Base-by-base conservation (phyloP, 2,329 filamentous ascomycete genomes). In the Emergomyces africanus region DNA sequence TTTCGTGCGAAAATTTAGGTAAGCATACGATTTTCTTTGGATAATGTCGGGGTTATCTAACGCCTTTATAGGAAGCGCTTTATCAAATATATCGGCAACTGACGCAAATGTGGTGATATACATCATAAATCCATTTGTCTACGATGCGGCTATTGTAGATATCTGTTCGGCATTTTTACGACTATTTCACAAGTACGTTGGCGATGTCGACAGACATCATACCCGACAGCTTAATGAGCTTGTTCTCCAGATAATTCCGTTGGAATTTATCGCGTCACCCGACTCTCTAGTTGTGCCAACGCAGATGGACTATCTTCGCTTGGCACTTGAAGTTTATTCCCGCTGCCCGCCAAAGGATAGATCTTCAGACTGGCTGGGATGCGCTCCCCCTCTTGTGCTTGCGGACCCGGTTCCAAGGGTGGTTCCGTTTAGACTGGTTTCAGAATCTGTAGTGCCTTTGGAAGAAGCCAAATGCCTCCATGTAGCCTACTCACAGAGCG, bases 251-350 rank as follows among this genome's bases (percentile, higher is more conserved):
- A 75, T 85, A 30, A 67, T 86, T 15, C 81, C 83, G 0, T 75
- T 82, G 28, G 74, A 75, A 35, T 79, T 82, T 59, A 69, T 85
- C 23, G 77, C 77, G 39, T 79, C 77, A 0, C 71, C 74, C n/a
- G 76, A 80, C 18, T 74, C 74, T 2, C 71, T 83, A 44, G 76
- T 81, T 20, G 73, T 82, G 8, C 76, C 78, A 25, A 73, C 78
- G 14, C 75, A 78, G 37, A 66, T 67, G 25, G 76, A 77, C 14
- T 79, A 81, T 65, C 64, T 76, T 30, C 75, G 71, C 23, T 69
- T 84, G 50, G 81, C 81, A 12, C 71, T 81, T 35, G 80, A 83
- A 64, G 76, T 84, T 1, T 84, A 84, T 65, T 78, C 80, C 62
- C 78, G 82, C 46, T 81, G 81, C 63, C 79, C 80, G 4, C 78